Evolutionary conservation across 1,284 basidiomycete species (phyloP).

Genomic region (Moesziomyces globuligerus): DNA sequence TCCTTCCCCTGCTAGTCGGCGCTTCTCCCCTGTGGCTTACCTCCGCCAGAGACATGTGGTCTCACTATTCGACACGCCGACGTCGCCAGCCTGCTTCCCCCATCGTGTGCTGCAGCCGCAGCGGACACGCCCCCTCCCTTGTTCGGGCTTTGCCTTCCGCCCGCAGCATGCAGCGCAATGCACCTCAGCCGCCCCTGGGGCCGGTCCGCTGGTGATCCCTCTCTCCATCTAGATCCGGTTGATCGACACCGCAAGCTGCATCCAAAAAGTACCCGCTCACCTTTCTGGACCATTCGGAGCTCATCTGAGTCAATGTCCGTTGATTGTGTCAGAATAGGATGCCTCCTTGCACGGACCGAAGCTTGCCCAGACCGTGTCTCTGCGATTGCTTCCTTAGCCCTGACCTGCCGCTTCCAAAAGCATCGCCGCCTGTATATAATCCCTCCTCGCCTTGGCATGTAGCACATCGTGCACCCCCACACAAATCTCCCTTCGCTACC

Average conservation of each 20-base stretch:
- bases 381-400: not conserved
- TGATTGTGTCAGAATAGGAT: slow-evolving; percentile 23
- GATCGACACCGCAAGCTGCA: slow-evolving; percentile 5
- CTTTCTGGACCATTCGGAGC: not conserved
- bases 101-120: not conserved
- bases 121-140: no score
- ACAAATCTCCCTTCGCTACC: slow-evolving; percentile 1
- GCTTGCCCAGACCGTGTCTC: slow-evolving; percentile 2
- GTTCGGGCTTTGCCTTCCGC: not conserved
- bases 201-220: not conserved
- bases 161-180: not conserved
- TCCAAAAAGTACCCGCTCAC: not conserved
- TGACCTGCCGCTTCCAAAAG: not conserved
- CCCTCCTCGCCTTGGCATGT: not conserved
- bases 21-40: not conserved
- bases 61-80: not conserved
- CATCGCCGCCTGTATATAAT: slow-evolving; percentile 16
- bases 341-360: not conserved
- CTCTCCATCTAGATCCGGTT: slow-evolving; percentile 17
- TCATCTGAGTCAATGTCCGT: slow-evolving; percentile 20
- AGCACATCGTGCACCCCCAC: slow-evolving; percentile 4
- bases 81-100: not conserved
- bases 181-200: not conserved
- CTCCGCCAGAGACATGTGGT: not conserved
- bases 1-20: not conserved